These are phyloP conservation scores for Gyromitra esculenta DNA, from an alignment of 2,329 filamentous ascomycete genomes.

Conservation along the genomic window DNA sequence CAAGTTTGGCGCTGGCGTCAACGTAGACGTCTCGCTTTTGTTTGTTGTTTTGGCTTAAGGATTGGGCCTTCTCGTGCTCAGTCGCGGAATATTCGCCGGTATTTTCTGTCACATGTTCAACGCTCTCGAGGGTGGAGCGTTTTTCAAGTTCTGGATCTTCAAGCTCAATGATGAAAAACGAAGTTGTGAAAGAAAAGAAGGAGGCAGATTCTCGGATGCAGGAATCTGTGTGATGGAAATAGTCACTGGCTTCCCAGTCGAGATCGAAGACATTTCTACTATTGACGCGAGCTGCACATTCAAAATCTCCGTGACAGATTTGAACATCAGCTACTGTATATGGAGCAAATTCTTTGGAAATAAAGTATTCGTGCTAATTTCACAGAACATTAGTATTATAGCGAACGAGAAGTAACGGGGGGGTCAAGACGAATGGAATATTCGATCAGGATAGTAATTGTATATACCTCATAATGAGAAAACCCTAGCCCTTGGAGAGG, in stretches of 20 bases:
- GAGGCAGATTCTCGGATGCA: constrained; percentile 28
- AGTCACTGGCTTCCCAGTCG: constrained; percentile 21
- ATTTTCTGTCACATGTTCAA: not conserved
- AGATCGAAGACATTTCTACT: not conserved
- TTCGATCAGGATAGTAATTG: not conserved
- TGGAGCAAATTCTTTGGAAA: constrained; percentile 34
- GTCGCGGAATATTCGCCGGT: not conserved
- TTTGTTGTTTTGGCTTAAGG: not conserved
- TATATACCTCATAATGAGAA: constrained; percentile 37
- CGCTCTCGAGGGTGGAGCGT: constrained; percentile 9
- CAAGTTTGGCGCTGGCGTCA: not conserved
- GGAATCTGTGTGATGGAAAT: constrained; percentile 36
- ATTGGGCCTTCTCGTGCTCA: not conserved
- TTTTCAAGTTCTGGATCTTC: not conserved
- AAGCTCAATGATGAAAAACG: constrained; percentile 24
- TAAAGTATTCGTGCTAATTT: constrained; percentile 35
- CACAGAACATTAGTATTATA: constrained; percentile 9
- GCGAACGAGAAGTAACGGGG: not conserved
- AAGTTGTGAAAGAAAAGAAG: constrained; percentile 17
- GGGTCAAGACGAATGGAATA: not conserved
- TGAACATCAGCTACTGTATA: constrained; percentile 33
- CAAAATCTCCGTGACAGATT: constrained; percentile 14
- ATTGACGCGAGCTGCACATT: constrained; percentile 19
- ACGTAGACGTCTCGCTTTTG: not conserved
- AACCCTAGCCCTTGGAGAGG: constrained; percentile 11